Percentiles rank a stretch among this genome's conserved stretches.
phyloP scores from a whole-genome alignment of 352 stramenopile genomes.

The Phytophthora pluvialis region DNA sequence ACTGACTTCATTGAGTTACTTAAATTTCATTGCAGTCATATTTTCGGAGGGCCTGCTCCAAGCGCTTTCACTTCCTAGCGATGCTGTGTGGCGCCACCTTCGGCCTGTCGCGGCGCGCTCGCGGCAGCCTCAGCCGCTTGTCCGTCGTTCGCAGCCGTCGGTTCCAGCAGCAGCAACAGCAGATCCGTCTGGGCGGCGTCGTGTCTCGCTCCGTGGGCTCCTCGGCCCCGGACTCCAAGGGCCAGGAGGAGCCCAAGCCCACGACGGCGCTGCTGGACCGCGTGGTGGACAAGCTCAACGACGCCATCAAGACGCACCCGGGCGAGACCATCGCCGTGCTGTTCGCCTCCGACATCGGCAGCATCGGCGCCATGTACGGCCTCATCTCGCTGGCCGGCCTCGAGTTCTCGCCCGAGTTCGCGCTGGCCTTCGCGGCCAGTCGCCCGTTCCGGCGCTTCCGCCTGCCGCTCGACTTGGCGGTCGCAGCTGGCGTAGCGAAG shows the following conservation, averaged over 20 bases:
- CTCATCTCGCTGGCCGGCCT: constrained; percentile 67
- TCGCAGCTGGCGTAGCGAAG: constrained; percentile 70
- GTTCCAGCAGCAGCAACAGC: constrained; percentile 12
- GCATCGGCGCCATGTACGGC: constrained; percentile 82
- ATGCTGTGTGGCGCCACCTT: constrained; percentile 12
- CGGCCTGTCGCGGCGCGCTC: not conserved
- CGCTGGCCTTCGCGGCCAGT: constrained; percentile 83
- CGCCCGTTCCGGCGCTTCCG: constrained; percentile 83
- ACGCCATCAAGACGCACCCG: constrained; percentile 75
- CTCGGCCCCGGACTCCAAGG: constrained; percentile 11
- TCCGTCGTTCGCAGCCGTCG: not conserved
- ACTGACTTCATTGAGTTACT: too few species aligned
- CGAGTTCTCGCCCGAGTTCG: constrained; percentile 87
- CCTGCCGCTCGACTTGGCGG: constrained; percentile 76
- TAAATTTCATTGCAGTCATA: too few species aligned
- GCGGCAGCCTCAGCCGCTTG: constrained; percentile 4
- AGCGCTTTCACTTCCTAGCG: too few species aligned
- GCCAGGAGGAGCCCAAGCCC: constrained; percentile 1
- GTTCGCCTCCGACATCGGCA: constrained; percentile 81
- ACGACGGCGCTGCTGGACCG: constrained; percentile 55
- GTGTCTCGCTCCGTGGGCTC: constrained; percentile 8
- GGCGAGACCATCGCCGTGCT: constrained; percentile 79
- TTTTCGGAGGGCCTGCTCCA: too few species aligned
- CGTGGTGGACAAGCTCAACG: constrained; percentile 79
- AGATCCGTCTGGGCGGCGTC: constrained; percentile 2